Evolutionary conservation across 148 eudicot species (phyloP).

Genomic region (Vaccinium darrowii): DNA sequence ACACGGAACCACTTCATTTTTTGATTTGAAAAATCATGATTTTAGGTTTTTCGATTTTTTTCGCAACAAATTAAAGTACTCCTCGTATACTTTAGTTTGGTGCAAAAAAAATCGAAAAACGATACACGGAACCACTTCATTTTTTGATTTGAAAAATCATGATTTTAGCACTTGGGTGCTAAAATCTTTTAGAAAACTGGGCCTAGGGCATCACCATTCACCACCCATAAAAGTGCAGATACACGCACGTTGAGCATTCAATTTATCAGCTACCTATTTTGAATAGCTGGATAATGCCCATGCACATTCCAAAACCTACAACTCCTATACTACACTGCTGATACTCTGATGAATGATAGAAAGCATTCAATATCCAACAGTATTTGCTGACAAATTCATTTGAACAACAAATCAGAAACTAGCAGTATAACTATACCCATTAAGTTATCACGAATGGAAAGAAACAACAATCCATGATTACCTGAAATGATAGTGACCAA

Average conservation of each 20-base stretch:
- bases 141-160: too few relatives aligned
- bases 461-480: conserved; percentile 24
- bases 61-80: too few relatives aligned
- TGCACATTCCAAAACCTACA: background rate
- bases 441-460: conserved; percentile 1
- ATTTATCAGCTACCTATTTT: background rate
- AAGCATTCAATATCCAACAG: background rate
- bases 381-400: background rate
- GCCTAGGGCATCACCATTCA: background rate
- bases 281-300: background rate
- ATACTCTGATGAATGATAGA: background rate
- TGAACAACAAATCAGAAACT: background rate
- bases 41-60: too few relatives aligned
- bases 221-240: background rate
- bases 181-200: too few relatives aligned
- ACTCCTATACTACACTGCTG: background rate
- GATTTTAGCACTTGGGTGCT: too few relatives aligned
- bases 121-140: too few relatives aligned
- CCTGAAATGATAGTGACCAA: conserved; percentile 96
- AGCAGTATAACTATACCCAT: background rate
- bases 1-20: too few relatives aligned
- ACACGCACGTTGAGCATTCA: background rate
- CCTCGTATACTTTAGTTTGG: too few relatives aligned
- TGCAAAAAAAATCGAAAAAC: too few relatives aligned
- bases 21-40: too few relatives aligned